Base-by-base conservation (phyloP, 2,329 filamentous ascomycete species). In the Colletotrichum eleusines region DNA sequence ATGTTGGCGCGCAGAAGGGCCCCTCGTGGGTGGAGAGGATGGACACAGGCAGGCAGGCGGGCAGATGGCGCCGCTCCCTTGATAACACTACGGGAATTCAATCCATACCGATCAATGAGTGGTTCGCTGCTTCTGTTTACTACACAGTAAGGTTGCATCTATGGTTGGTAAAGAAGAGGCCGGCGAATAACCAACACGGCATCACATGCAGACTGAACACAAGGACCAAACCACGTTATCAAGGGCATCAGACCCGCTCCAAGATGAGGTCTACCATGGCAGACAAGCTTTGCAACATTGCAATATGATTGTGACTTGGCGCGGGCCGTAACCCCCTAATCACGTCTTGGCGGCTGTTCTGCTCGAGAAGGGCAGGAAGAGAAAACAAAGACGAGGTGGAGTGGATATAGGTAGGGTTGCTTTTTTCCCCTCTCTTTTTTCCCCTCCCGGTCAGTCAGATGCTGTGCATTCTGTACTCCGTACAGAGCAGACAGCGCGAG, bases 281-380 rank as follows among this genome's bases (percentile, higher is more conserved):
- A 67, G 63, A 67, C 63, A 71, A 71, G 63, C 68, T 71, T 71
- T 71, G 58, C 48, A 58, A 67, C 23, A 58, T 71, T 71, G 58
- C 48, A 58, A 67, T 31, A 58, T 71, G 63, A 67, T 67, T 62
- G 51, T 63, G 63, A 44, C 68, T 62, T 71, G 68, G 63, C 63
- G 62, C 57, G 63, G 63, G 63, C 46, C 35, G 28, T 23, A 44
- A n/a, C 50, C 64, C 63, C 12, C 50, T 68, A 40, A 58, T 51
- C 51, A 35, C 42, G 38, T 58, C 68, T 71, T 68, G 68, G 68
- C 68, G 23, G 44, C 31, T 40, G 33, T 44, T 28, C 42, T n/a
- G 57, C 58, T 16, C 16, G 20, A 9, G 23, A 28, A 38, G 5
- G n/a, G 20, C 33, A 38, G 59, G 60, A 12, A 28, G n/a, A 50